A percentile compares a stretch with the other conserved stretches of the same genome.
These are phyloP conservation scores for Vanrija sp. DNA, from an alignment of 1,284 basidiomycete species.

Conservation along the genomic window DNA sequence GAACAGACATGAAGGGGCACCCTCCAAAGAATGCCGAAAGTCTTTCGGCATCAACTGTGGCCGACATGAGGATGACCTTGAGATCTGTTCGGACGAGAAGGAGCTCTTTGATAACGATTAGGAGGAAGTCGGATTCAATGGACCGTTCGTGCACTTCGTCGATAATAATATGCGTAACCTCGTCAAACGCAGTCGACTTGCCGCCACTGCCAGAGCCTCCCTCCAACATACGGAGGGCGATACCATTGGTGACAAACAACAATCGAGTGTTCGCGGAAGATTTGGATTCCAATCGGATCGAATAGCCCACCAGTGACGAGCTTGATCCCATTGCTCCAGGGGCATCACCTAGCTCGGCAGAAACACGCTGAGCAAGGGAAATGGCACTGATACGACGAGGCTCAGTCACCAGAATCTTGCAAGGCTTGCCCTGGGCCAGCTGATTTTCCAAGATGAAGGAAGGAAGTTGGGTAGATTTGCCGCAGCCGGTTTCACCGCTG, in stretches of 20 bases:
- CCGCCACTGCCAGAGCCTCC: constrained; percentile 57
- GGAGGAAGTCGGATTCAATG: constrained; percentile 95
- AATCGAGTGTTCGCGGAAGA: constrained; percentile 75
- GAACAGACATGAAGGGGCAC: constrained; percentile 83
- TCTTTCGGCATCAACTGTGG: constrained; percentile 91
- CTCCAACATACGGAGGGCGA: constrained; percentile 95
- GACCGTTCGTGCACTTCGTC: constrained; percentile 76
- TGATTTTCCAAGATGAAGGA: constrained; percentile 91
- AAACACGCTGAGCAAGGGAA: constrained; percentile 93
- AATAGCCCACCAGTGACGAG: constrained; percentile 86
- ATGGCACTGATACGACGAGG: constrained; percentile 96
- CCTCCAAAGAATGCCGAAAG: constrained; percentile 89
- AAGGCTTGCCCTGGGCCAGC: constrained; percentile 72
- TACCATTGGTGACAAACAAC: constrained; percentile 89
- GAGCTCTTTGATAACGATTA: constrained; percentile 91
- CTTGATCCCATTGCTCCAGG: constrained; percentile 73
- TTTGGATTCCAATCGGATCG: constrained; percentile 89
- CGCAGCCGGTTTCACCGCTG: constrained; percentile 97
- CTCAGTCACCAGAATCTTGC: constrained; percentile 94
- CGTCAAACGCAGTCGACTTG: constrained; percentile 77
- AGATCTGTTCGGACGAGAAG: constrained; percentile 74
- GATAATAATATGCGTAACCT: constrained; percentile 63
- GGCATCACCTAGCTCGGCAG: constrained; percentile 84
- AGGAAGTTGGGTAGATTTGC: constrained; percentile 97
- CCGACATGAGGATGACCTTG: constrained; percentile 95